phyloP scores from a whole-genome alignment of 2,329 filamentous ascomycete genomes.

The Fusarium secorum region DNA sequence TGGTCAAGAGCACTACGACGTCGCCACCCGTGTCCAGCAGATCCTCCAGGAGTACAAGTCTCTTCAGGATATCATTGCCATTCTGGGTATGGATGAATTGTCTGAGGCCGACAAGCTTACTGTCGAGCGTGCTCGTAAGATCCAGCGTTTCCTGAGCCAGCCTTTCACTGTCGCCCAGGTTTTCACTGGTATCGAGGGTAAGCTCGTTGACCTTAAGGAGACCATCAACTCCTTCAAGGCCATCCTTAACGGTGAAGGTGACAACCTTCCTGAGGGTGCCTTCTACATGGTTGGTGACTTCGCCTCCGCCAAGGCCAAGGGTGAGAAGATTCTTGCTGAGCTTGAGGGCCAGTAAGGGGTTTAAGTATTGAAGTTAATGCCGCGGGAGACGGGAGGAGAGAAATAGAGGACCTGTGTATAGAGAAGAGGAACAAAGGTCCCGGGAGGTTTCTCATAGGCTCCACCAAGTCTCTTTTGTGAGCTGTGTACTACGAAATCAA shows the following conservation, averaged over 20 bases:
- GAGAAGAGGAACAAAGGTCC: conserved; percentile 61
- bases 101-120: conserved; percentile 99
- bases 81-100: conserved; percentile 99
- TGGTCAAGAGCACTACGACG: conserved; percentile 96
- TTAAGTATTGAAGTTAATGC: conserved; percentile 48
- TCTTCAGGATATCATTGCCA: conserved; percentile 99
- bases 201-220: conserved; percentile 97
- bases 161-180: conserved; percentile 90
- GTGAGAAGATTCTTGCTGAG: conserved; percentile 99
- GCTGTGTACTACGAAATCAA: conserved; percentile 68
- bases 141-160: conserved; percentile 99
- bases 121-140: conserved; percentile 99
- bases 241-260: conserved; percentile 93
- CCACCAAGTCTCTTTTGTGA: conserved; percentile 67
- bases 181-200: conserved; percentile 94
- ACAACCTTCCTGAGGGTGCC: conserved; percentile 91
- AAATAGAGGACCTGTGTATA: conserved; percentile 61
- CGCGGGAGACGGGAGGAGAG: conserved; percentile 45
- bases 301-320: conserved; percentile 91
- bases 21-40: conserved; percentile 94
- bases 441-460: conserved; percentile 60
- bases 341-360: conserved; percentile 70
- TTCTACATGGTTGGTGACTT: conserved; percentile 99
- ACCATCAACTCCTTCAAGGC: conserved; percentile 98
- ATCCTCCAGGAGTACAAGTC: conserved; percentile 99